Conservation (phyloP, 2,329 filamentous ascomycete genomes). For the Escovopsis sp. region DNA sequence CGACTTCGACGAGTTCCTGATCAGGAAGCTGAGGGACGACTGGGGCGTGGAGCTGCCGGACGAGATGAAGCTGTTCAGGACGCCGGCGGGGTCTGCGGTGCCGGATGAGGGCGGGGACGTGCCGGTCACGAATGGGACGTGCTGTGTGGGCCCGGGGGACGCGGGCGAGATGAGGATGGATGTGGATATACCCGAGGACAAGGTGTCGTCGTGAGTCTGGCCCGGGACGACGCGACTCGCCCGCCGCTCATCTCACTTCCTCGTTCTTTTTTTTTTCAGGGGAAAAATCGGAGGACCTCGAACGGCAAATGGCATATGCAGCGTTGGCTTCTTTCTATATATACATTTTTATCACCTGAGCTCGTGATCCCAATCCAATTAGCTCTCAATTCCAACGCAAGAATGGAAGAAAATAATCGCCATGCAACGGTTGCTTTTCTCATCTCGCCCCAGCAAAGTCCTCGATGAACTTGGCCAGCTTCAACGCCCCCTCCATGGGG, state of each 20-base stretch:
- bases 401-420: background rate
- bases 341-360: too few species aligned
- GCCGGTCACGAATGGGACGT: too few species aligned
- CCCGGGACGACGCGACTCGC: too few species aligned
- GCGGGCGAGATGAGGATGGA: conserved; percentile 5
- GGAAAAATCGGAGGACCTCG: too few species aligned
- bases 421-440: background rate
- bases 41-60: conserved; percentile 31
- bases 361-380: background rate
- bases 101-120: background rate
- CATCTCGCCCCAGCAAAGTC: conserved; percentile 29
- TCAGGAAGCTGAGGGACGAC: conserved; percentile 29
- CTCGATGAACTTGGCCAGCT: conserved; percentile 49
- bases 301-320: too few species aligned
- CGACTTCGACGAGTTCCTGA: conserved; percentile 33
- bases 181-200: conserved; percentile 5
- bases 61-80: conserved; percentile 11
- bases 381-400: background rate
- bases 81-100: background rate
- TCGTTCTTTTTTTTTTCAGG: too few species aligned
- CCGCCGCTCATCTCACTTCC: too few species aligned
- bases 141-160: too few species aligned
- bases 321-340: too few species aligned
- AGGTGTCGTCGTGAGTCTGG: background rate
- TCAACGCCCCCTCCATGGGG: conserved; percentile 48